Base-by-base conservation (phyloP, 495 filamentous ascomycete species). In the Astrocystis sublimbata region DNA sequence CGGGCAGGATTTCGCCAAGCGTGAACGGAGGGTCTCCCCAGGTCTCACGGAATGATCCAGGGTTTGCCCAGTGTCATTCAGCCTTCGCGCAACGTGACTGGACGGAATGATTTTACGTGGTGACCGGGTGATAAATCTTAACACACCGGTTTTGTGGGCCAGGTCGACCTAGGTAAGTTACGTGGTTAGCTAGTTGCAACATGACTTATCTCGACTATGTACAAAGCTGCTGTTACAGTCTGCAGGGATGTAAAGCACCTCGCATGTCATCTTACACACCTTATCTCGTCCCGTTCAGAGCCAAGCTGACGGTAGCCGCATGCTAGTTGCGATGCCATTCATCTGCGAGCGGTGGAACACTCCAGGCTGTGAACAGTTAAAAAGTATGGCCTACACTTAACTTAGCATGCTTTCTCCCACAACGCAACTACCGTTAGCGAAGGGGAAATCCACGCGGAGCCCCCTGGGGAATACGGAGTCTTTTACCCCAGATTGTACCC, bases 1-100 rank as follows among this genome's bases (percentile, higher is more conserved):
- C 35, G 26, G 17, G 46, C 35, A 60, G 24, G 23, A 26, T 60
- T 7, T 19, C 28, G 31, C 42, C 45, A 60, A 15, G 58, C 58
- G 33, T 51, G 42, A 35, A 21, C 58, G 43, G 58, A 52, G 33
- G 21, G 42, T 31, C 36, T 50, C 6, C 24, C 15, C 30, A 6
- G 46, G 43, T 21, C 15, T 23, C 46, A 26, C 31, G 13, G 31
- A 21, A 30, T n/a, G 30, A 23, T 38, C 0, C 21, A 9, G 33
- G 33, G 19, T 2, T 42, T 15, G 9, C 15, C 33, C 24, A 36
- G 33, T 30, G 13, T 17, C 58, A 26, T 30, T 12, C 8, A 23
- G 57, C 19, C 24, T 19, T n/a, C 9, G 36, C 47, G 41, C 19
- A 47, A 45, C 40, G 26, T 47, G 9, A 58, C 55, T 47, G 55